phyloP scores from a whole-genome alignment of 106 monocot species.

The Dendrobium chrysotoxum region DNA sequence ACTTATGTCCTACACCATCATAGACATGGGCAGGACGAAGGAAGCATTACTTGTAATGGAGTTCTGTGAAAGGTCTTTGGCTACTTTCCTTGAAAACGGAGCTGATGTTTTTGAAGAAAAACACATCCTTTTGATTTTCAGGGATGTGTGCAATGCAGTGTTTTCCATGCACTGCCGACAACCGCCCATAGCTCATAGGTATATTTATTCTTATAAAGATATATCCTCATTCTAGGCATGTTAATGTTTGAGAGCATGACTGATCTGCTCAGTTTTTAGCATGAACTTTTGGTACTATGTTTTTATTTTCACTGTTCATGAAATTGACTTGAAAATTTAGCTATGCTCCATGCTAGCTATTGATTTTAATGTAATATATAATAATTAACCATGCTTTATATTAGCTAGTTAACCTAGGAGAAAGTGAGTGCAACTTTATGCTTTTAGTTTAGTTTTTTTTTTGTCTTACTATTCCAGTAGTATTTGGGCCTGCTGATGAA shows the following conservation, averaged over 20 bases:
- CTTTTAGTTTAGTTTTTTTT: background rate
- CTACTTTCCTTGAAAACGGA: slow-evolving; percentile 38
- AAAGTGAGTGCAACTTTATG: background rate
- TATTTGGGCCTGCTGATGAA: background rate
- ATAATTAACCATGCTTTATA: background rate
- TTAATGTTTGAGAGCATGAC: background rate
- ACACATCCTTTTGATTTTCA: slow-evolving; percentile 42
- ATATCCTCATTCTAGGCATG: background rate
- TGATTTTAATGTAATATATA: background rate
- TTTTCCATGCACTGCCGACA: slow-evolving; percentile 51
- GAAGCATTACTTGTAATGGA: slow-evolving; percentile 50
- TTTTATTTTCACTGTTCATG: background rate
- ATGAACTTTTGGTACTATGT: background rate
- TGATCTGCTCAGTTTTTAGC: background rate
- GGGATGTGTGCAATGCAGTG: slow-evolving; percentile 50
- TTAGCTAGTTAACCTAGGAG: background rate
- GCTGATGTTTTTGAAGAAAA: slow-evolving; percentile 46
- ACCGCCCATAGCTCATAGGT: slow-evolving; percentile 59
- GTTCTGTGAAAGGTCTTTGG: slow-evolving; percentile 49
- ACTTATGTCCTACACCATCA: slow-evolving; percentile 27
- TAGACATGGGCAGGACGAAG: slow-evolving; percentile 44
- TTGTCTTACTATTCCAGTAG: background rate
- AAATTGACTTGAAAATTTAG: background rate
- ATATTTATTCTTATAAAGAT: background rate
- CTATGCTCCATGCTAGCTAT: background rate